Base-by-base conservation (phyloP, 1,139 yeast genomes). In the Protomyces inouyei region DNA sequence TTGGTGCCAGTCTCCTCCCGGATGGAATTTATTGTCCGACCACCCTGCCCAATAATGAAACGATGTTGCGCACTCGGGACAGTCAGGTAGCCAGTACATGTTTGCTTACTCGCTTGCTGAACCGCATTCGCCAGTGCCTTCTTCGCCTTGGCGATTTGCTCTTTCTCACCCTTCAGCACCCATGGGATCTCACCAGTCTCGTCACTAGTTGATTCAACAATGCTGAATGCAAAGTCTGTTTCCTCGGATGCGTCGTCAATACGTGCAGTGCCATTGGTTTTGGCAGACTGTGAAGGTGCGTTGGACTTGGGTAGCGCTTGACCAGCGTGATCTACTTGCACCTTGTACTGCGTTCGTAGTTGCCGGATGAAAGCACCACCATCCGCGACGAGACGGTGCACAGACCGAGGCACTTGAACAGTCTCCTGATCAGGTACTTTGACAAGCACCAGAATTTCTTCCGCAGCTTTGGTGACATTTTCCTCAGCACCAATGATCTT, bases 31-130 rank as follows among this genome's bases (percentile, higher is more conserved):
- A 89, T 80, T 69, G 82, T 85, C 43, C 85, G 76, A 57, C 97
- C 97, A 70, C 83, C 86, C 25, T 90, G 85, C 5, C 97, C 97
- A 70, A 90, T 82, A 60, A 89, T 79, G 74, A 81, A 82, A 66
- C 87, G 82, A 71, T 82, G 82, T 59, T 75, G 73, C 43, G 74
- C 72, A n/a, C 81, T 73, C 37, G 82, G 76, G 45, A 80, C 73
- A 80, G 83, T 81, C 66, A 84, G 71, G 74, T 76, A 83, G 12
- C 82, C 87, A 55, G 75, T 75, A 54, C 77, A 72, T 63, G 79
- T 76, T 64, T 72, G 79, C 9, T 56, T 46, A 32, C 63, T 32
- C n/a, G 64, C 64, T 25, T 51, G 64, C 23, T 54, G 23, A n/a
- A 66, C 28, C 8, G 63, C 61, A 74, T 65, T 71, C 69, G 67